These are phyloP conservation scores for Penicillium antarcticum DNA, from an alignment of 495 filamentous ascomycete genomes.

Conservation along the genomic window DNA sequence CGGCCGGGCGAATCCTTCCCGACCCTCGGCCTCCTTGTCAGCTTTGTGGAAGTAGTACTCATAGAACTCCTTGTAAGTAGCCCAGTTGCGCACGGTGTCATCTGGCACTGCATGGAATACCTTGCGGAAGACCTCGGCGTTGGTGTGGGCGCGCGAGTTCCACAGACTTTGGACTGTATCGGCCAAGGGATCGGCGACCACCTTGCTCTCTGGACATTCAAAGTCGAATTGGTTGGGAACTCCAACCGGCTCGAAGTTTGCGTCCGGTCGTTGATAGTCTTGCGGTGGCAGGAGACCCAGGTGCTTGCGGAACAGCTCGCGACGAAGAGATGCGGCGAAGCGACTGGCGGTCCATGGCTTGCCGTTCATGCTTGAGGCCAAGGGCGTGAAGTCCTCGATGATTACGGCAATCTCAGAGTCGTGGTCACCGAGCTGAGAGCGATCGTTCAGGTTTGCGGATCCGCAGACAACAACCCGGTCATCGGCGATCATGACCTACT, in stretches of 20 bases:
- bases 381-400: constrained; percentile 70
- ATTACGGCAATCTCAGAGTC: constrained; percentile 83
- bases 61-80: constrained; percentile 81
- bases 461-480: constrained; percentile 87
- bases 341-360: constrained; percentile 63
- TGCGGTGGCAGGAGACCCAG: constrained; percentile 79
- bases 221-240: constrained; percentile 80
- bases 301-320: constrained; percentile 88
- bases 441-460: constrained; percentile 92
- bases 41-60: constrained; percentile 65
- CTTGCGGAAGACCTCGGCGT: constrained; percentile 81
- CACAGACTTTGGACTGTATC: constrained; percentile 66
- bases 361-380: constrained; percentile 71
- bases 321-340: constrained; percentile 82
- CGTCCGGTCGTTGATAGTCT: constrained; percentile 55
- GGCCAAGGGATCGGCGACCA: constrained; percentile 73
- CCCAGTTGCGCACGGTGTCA: constrained; percentile 77
- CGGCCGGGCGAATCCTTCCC: constrained; percentile 36
- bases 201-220: constrained; percentile 65
- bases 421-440: constrained; percentile 83
- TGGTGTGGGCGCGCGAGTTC: constrained; percentile 68
- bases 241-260: constrained; percentile 75
- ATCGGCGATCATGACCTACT: constrained; percentile 80
- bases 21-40: constrained; percentile 41
- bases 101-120: constrained; percentile 88